Conservation (phyloP, 768 basidiomycete species). For the Psilocybe subaeruginosa region DNA sequence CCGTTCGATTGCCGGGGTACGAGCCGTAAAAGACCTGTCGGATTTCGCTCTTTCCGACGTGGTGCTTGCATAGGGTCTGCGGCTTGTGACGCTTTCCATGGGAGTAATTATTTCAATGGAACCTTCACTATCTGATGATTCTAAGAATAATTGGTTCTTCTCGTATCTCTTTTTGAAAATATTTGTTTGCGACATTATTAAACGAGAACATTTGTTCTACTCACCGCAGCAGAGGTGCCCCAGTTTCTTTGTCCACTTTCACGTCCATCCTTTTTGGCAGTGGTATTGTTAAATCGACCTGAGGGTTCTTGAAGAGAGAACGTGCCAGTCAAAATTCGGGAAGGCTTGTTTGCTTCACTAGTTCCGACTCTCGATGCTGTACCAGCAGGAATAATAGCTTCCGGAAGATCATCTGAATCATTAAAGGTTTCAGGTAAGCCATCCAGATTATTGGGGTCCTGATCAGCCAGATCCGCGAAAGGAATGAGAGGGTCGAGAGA, state of each 20-base stretch:
- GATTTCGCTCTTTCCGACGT: not conserved
- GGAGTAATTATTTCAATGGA: constrained; percentile 20
- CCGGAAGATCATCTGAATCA: constrained; percentile 48
- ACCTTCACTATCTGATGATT: constrained; percentile 21
- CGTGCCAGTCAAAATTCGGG: no score
- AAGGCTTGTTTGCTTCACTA: not conserved
- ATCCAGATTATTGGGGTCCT: constrained; percentile 11
- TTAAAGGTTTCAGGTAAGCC: constrained; percentile 26
- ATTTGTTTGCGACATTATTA: not conserved
- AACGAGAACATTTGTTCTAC: not conserved
- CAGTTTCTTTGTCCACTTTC: not conserved
- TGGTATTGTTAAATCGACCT: not conserved
- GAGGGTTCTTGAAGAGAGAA: not conserved
- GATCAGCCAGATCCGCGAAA: constrained; percentile 44
- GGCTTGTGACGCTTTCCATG: not conserved
- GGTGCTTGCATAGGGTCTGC: not conserved
- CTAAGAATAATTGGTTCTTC: constrained; percentile 17
- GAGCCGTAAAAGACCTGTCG: not conserved
- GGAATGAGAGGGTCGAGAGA: constrained; percentile 53
- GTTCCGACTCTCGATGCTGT: not conserved
- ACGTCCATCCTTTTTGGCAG: no score
- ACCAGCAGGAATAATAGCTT: constrained; percentile 29
- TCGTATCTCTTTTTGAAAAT: not conserved
- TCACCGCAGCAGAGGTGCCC: not conserved
- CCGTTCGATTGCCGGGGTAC: not conserved